Evolutionary conservation across 352 stramenopile species (phyloP).

Genomic region (Globisporangium paroecandrum): DNA sequence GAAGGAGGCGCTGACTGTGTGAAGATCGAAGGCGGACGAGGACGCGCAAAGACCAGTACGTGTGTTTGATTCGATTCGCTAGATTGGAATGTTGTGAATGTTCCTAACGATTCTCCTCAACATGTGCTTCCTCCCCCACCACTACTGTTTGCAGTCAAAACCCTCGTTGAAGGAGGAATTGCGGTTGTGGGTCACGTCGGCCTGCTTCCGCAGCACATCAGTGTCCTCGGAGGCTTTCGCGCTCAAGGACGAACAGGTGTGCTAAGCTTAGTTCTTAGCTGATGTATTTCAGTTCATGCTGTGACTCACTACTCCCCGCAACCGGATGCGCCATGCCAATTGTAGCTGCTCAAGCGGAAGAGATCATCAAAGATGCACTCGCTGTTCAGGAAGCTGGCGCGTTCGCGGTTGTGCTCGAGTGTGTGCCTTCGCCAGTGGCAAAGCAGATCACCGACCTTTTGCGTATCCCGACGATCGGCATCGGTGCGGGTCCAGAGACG

Average conservation of each 20-base stretch:
- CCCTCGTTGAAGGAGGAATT: constrained; percentile 82
- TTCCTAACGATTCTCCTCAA: neutral
- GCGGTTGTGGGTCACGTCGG: constrained; percentile 98
- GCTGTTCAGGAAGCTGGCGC: constrained; percentile 93
- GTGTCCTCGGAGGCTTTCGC: constrained; percentile 95
- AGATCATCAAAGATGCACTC: constrained; percentile 96
- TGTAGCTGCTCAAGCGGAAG: constrained; percentile 72
- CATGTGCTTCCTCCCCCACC: constrained; percentile 3
- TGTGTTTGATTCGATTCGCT: neutral
- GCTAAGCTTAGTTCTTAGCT: neutral
- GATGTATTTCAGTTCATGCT: too few species aligned
- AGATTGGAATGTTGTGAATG: neutral
- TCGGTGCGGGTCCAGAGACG: constrained; percentile 93
- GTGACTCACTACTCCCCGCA: neutral
- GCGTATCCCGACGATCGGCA: constrained; percentile 98
- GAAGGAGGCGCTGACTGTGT: constrained; percentile 97
- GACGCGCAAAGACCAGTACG: constrained; percentile 70
- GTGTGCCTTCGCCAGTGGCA: constrained; percentile 85
- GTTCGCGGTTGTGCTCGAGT: constrained; percentile 92
- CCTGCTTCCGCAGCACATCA: constrained; percentile 95
- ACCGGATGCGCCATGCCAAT: neutral
- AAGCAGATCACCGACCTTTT: constrained; percentile 93
- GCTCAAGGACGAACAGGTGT: constrained; percentile 94
- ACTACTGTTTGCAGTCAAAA: constrained; percentile 46
- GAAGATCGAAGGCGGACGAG: constrained; percentile 96